A percentile compares a stretch with the other conserved stretches of the same genome.
These are phyloP conservation scores for Moricandia moricandioides DNA, from an alignment of 345 rosid genomes.

Conservation along the genomic window DNA sequence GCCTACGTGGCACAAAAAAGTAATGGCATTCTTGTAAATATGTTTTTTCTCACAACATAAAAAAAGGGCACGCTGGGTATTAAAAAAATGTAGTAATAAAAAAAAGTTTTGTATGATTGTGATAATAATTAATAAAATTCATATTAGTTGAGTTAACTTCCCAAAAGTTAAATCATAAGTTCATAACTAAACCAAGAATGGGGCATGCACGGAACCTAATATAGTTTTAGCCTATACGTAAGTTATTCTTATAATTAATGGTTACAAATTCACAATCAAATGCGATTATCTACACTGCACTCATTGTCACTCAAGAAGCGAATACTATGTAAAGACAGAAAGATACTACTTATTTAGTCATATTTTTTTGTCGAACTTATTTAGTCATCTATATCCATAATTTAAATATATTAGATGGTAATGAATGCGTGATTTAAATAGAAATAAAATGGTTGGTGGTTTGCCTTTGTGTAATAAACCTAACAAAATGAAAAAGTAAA, in stretches of 20 bases:
- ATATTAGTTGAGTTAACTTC: no score
- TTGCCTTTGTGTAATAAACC: slow-evolving; percentile 30
- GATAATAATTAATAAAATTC: no score
- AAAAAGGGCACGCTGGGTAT: no score
- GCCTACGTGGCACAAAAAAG: no score
- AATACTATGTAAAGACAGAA: background rate
- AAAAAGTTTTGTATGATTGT: no score
- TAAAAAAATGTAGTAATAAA: no score
- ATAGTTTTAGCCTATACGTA: background rate
- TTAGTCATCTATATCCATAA: no score
- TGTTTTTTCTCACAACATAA: no score
- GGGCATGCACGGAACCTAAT: background rate
- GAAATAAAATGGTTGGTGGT: slow-evolving; percentile 21
- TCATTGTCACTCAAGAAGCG: background rate
- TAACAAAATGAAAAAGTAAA: slow-evolving; percentile 26
- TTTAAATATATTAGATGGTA: background rate
- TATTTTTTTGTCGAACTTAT: no score
- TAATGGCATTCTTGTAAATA: no score
- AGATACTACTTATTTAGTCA: no score
- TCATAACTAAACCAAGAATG: background rate
- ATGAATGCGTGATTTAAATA: background rate
- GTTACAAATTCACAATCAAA: background rate
- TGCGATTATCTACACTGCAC: background rate
- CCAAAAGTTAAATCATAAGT: background rate
- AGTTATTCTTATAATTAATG: background rate